Base-by-base conservation (phyloP, 176 grass and related monocot species). In the Raddia distichophylla region DNA sequence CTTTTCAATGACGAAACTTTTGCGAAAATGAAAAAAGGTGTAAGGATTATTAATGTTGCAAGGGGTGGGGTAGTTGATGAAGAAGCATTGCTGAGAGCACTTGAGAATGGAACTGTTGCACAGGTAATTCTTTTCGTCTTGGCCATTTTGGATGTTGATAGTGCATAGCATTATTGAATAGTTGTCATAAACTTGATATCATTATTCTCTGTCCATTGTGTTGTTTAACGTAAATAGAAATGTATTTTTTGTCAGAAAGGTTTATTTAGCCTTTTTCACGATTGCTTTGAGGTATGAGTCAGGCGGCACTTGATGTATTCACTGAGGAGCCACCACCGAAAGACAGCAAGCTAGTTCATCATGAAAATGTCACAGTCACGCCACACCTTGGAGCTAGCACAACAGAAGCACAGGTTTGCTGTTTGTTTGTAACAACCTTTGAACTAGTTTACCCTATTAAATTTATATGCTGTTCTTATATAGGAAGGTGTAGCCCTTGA, bases 291-390 rank as follows among this genome's bases (percentile, higher is more conserved):
- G 19, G 77, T 81, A 16, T 81, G 78, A 35, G 44, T 85, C 81
- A 95, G 96, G 93, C 93, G 42, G 93, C 96, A 70, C 91, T 99
- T 82, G 96, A 99, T 90, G 96, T 99, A 12, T 95, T 99, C 33
- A 86, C 82, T 59, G 93, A 88, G 82, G 96, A 99, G 69, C 93
- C 96, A 44, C 96, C 93, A 1, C 80, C 84, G 14, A 89, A 76
- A 32, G 93, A 95, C 50, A 89, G 87, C 80, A 93, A 80, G 64
- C 73, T 95, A 86, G 93, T 95, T 60, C 90, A 90, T 71, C 93
- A 95, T 86, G 92, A 99, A 86, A 91, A 95, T 80, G 91, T 99
- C 32, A 95, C 90, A 22, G 89, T 87, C 71, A 95, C 93, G 14
- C 93, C 96, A 2, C 96, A 95, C 66, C 90, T 99, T 63, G 96